Percentiles rank a stretch among this genome's conserved stretches.
phyloP scores from a whole-genome alignment of 352 stramenopile species.

The Pythium rhizo-oryzae region DNA sequence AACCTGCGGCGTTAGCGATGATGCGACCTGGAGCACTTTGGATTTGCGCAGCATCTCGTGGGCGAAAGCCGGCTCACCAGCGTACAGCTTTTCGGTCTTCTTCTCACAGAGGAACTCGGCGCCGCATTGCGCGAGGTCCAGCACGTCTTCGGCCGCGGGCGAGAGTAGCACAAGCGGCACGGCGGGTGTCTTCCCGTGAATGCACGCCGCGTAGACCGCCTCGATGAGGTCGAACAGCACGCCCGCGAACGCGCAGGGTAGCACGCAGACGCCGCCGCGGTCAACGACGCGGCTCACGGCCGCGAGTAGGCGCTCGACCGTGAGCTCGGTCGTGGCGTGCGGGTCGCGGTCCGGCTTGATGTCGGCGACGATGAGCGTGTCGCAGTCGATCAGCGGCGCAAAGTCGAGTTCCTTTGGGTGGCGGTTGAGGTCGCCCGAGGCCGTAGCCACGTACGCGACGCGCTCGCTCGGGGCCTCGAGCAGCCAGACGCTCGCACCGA shows the following conservation, averaged over 20 bases:
- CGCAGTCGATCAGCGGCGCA: constrained; percentile 70
- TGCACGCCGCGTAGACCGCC: constrained; percentile 52
- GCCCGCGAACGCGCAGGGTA: constrained; percentile 60
- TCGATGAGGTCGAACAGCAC: constrained; percentile 84
- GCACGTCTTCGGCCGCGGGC: constrained; percentile 43
- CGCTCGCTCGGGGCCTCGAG: constrained; percentile 69
- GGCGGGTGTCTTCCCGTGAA: constrained; percentile 46
- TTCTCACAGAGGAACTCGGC: constrained; percentile 87
- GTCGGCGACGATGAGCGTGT: constrained; percentile 79
- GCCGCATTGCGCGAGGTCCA: constrained; percentile 58
- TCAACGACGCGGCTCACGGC: constrained; percentile 62
- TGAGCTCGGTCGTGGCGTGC: constrained; percentile 67
- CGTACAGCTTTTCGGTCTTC: constrained; percentile 79
- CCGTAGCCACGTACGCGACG: constrained; percentile 74
- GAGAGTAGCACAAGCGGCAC: constrained; percentile 75
- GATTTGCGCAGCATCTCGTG: constrained; percentile 57
- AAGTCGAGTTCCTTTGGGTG: constrained; percentile 86
- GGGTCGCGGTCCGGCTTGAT: constrained; percentile 76
- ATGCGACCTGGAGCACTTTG: constrained; percentile 52
- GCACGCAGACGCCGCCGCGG: constrained; percentile 67
- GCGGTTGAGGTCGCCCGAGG: constrained; percentile 82
- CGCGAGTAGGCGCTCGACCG: constrained; percentile 69
- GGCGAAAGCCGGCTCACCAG: constrained; percentile 68
- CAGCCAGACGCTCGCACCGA: constrained; percentile 75
- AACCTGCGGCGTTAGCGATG: constrained; percentile 44